These are phyloP conservation scores for Chalciporus sp. DNA, from an alignment of 1,284 basidiomycete genomes.

Conservation along the genomic window DNA sequence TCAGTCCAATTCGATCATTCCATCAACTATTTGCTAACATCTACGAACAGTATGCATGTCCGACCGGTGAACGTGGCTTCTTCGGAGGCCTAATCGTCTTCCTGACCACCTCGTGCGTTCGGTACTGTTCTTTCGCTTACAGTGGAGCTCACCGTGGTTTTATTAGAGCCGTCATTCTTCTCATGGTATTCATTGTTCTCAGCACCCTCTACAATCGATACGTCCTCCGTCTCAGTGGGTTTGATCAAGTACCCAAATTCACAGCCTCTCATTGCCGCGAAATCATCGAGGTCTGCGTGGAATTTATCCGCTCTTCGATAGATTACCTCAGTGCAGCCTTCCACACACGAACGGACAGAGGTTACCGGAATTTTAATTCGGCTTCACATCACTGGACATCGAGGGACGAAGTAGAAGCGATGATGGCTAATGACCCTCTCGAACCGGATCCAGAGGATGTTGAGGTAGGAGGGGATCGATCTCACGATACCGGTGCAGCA, in stretches of 20 bases:
- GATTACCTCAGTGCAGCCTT: slow-evolving; percentile 18
- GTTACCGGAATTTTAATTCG: slow-evolving; percentile 19
- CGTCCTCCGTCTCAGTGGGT: slow-evolving; percentile 61
- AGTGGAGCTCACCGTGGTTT: background rate
- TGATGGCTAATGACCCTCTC: slow-evolving; percentile 26
- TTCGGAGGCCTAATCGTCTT: slow-evolving; percentile 55
- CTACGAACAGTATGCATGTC: slow-evolving; percentile 59
- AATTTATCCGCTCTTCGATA: slow-evolving; percentile 18
- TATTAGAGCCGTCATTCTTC: slow-evolving; percentile 52
- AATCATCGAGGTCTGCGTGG: slow-evolving; percentile 24
- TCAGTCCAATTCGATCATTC: slow-evolving; percentile 34
- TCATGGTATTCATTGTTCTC: slow-evolving; percentile 58
- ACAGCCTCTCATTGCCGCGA: slow-evolving; percentile 41
- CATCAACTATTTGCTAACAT: background rate
- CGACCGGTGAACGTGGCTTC: slow-evolving; percentile 54
- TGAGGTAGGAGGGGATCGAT: background rate
- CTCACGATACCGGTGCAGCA: background rate
- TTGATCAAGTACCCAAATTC: slow-evolving; percentile 69
- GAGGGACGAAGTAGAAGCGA: slow-evolving; percentile 34
- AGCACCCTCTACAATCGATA: slow-evolving; percentile 71
- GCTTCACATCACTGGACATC: slow-evolving; percentile 36
- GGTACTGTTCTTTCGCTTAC: slow-evolving; percentile 7
- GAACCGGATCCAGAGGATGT: slow-evolving; percentile 14
- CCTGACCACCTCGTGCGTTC: slow-evolving; percentile 52
- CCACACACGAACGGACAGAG: slow-evolving; percentile 17